Percentiles rank a stretch among this genome's conserved stretches.
These are phyloP conservation scores for Pyrenophora tritici-repentis DNA, from an alignment of 2,329 filamentous ascomycete genomes.

Conservation along the genomic window DNA sequence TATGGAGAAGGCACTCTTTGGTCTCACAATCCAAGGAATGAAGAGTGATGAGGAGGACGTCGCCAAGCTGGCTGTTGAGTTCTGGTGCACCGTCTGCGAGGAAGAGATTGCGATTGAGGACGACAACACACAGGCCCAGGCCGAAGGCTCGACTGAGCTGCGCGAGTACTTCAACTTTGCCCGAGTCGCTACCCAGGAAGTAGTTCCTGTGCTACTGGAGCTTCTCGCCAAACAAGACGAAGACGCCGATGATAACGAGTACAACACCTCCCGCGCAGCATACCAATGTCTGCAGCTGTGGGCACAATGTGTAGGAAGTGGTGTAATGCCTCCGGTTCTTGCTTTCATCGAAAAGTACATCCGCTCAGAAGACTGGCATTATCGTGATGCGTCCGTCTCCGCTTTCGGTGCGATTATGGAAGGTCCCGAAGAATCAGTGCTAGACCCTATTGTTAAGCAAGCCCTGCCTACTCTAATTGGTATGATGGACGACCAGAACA, in stretches of 20 bases:
- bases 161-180: constrained; percentile 96
- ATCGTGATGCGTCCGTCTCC: constrained; percentile 92
- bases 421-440: constrained; percentile 87
- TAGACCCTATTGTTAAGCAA: constrained; percentile 95
- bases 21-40: constrained; percentile 97
- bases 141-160: constrained; percentile 79
- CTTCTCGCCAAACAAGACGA: constrained; percentile 97
- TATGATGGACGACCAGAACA: constrained; percentile 86
- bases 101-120: constrained; percentile 98
- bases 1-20: constrained; percentile 99
- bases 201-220: constrained; percentile 86
- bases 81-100: constrained; percentile 99
- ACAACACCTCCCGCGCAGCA: constrained; percentile 91
- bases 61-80: constrained; percentile 95
- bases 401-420: constrained; percentile 99
- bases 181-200: constrained; percentile 87
- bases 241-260: constrained; percentile 94
- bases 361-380: constrained; percentile 89
- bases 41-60: constrained; percentile 98
- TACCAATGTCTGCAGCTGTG: constrained; percentile 98
- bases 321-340: constrained; percentile 84
- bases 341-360: constrained; percentile 91
- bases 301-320: constrained; percentile 83
- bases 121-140: constrained; percentile 78
- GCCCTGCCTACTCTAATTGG: constrained; percentile 87